Evolutionary conservation across 176 grass and related monocot species (phyloP).

Genomic region (Cenchrus purpureus): DNA sequence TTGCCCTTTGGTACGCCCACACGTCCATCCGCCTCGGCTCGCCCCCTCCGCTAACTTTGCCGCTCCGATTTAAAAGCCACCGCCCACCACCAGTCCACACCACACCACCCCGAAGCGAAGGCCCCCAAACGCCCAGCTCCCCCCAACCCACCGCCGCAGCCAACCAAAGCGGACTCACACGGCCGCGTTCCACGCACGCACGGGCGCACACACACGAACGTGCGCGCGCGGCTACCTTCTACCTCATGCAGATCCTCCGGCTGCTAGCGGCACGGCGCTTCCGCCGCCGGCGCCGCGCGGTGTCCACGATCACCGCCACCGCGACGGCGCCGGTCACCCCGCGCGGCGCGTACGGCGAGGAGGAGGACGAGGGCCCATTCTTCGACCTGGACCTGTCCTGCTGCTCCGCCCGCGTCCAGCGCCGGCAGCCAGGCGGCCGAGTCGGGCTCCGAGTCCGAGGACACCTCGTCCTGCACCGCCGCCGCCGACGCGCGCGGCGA

Average conservation of each 20-base stretch:
- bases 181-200: background rate
- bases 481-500: constrained; percentile 14
- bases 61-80: constrained; percentile 58
- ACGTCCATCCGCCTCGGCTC: background rate
- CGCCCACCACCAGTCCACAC: background rate
- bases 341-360: background rate
- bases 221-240: too few species aligned
- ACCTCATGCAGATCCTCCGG: constrained; percentile 53
- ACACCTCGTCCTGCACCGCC: background rate
- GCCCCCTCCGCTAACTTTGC: constrained; percentile 14
- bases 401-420: constrained; percentile 46
- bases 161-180: background rate
- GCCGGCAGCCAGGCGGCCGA: constrained; percentile 34
- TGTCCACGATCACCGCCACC: constrained; percentile 45
- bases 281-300: constrained; percentile 36
- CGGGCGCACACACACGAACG: background rate
- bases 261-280: constrained; percentile 46
- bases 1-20: background rate
- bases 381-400: constrained; percentile 72
- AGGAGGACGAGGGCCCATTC: constrained; percentile 76
- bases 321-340: constrained; percentile 52
- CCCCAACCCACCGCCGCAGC: background rate
- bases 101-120: too few species aligned
- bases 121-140: background rate
- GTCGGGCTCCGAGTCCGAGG: constrained; percentile 57